phyloP scores from a whole-genome alignment of 345 rosid genomes.

The Tarenaya hassleriana region DNA sequence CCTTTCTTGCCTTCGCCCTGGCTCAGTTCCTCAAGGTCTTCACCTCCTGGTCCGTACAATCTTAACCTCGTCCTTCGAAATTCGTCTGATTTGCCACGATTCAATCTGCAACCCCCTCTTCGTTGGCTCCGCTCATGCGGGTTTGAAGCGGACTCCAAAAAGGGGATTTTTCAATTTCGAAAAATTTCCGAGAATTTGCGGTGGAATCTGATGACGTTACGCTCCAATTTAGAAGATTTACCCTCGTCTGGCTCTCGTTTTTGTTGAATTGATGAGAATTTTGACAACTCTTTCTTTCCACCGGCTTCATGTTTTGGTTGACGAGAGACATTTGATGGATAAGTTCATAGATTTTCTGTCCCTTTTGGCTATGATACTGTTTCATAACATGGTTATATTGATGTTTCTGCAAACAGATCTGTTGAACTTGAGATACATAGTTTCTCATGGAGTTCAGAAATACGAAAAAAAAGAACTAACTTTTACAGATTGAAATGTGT shows the following conservation, averaged over 20 bases:
- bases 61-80: background rate
- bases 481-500: background rate
- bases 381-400: background rate
- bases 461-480: background rate
- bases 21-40: conserved; percentile 97
- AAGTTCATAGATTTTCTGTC: background rate
- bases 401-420: conserved; percentile 1
- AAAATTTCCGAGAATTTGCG: background rate
- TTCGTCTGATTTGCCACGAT: conserved; percentile 9
- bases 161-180: background rate
- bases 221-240: conserved; percentile 6
- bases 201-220: background rate
- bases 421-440: background rate
- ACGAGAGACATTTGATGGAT: background rate
- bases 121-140: background rate
- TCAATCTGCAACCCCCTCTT: background rate
- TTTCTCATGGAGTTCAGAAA: background rate
- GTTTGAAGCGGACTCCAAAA: background rate
- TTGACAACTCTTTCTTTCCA: background rate
- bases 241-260: background rate
- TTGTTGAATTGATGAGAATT: background rate
- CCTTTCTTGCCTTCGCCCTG: conserved; percentile 82
- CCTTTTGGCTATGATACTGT: background rate
- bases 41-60: conserved; percentile 72
- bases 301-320: background rate